These are phyloP conservation scores for Wickerhamiella sergipiensis DNA, from an alignment of 805 yeast genomes.

Conservation along the genomic window DNA sequence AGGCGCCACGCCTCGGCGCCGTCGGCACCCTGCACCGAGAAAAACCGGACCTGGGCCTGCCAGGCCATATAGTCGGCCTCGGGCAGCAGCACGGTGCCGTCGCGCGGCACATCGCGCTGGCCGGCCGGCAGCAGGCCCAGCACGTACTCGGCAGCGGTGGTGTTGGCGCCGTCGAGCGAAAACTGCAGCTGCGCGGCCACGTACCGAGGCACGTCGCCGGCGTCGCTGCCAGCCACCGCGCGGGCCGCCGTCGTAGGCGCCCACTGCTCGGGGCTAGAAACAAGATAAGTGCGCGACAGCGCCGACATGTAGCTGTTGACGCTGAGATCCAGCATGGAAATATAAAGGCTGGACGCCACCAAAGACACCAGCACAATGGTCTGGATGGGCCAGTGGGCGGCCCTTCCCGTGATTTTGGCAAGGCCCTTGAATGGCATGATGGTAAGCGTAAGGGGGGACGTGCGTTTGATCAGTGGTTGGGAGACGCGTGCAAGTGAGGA, in stretches of 20 bases:
- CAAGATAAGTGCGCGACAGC: slow-evolving; percentile 15
- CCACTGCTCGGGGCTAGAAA: slow-evolving; percentile 8
- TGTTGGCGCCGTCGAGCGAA: slow-evolving; percentile 3
- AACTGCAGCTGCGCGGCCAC: slow-evolving; percentile 16
- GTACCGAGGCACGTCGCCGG: slow-evolving; percentile 7
- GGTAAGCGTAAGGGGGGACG: neutral
- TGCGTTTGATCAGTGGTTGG: neutral
- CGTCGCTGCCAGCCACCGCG: neutral
- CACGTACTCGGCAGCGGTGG: slow-evolving; percentile 3
- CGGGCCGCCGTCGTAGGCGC: slow-evolving; percentile 5
- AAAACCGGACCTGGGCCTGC: slow-evolving; percentile 14
- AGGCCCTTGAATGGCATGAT: slow-evolving; percentile 15
- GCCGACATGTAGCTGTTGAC: slow-evolving; percentile 16
- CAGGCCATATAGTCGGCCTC: slow-evolving; percentile 20
- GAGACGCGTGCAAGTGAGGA: neutral
- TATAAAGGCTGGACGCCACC: slow-evolving; percentile 66
- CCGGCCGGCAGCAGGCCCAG: slow-evolving; percentile 3
- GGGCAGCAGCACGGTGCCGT: slow-evolving; percentile 26
- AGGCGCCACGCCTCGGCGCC: slow-evolving; percentile 26
- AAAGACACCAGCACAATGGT: slow-evolving; percentile 58
- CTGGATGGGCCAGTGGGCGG: slow-evolving; percentile 81
- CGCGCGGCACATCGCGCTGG: slow-evolving; percentile 17
- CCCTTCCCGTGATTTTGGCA: slow-evolving; percentile 36
- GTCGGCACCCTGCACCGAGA: slow-evolving; percentile 24
- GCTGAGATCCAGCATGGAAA: slow-evolving; percentile 38